Percentiles rank a stretch among this genome's conserved stretches.
These are phyloP conservation scores for Adansonia grandidieri DNA, from an alignment of 441 rosid species.

Conservation along the genomic window DNA sequence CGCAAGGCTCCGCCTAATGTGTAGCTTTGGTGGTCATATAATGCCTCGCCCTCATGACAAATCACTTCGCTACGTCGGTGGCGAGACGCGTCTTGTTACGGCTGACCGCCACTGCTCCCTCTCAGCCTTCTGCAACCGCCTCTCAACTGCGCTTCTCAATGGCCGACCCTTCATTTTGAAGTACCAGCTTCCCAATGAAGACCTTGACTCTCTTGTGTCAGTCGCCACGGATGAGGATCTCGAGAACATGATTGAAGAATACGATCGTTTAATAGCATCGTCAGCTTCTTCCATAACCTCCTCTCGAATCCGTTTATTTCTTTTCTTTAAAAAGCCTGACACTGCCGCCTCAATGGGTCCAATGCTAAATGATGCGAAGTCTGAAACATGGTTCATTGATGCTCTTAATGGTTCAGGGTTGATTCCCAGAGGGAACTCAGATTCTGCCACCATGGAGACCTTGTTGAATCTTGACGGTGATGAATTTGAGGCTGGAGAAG, in stretches of 20 bases:
- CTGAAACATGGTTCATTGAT: constrained; percentile 65
- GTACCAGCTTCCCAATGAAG: constrained; percentile 73
- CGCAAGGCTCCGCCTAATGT: constrained; percentile 61
- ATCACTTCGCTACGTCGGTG: constrained; percentile 58
- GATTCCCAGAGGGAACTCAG: constrained; percentile 57
- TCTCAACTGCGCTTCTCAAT: constrained; percentile 57
- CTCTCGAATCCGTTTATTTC: constrained; percentile 53
- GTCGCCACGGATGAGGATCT: constrained; percentile 66
- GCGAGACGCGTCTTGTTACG: constrained; percentile 56
- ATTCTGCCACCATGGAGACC: constrained; percentile 46
- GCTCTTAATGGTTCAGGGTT: constrained; percentile 56
- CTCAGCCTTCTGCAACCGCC: constrained; percentile 47
- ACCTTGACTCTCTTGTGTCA: constrained; percentile 65
- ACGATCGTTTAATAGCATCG: constrained; percentile 44
- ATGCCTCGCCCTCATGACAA: constrained; percentile 72
- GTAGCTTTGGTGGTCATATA: constrained; percentile 65
- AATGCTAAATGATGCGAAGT: constrained; percentile 51
- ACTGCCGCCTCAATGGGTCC: constrained; percentile 63
- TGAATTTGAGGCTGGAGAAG: constrained; percentile 34
- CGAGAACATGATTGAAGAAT: constrained; percentile 66
- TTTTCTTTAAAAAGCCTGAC: constrained; percentile 54
- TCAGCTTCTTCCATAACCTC: constrained; percentile 35
- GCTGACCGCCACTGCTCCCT: constrained; percentile 59
- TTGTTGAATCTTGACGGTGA: constrained; percentile 48
- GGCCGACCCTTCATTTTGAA: constrained; percentile 59